A percentile compares a stretch with the other conserved stretches of the same genome.
These are phyloP conservation scores for Candida mesenterica DNA, from an alignment of 1,139 yeast species.

Conservation along the genomic window DNA sequence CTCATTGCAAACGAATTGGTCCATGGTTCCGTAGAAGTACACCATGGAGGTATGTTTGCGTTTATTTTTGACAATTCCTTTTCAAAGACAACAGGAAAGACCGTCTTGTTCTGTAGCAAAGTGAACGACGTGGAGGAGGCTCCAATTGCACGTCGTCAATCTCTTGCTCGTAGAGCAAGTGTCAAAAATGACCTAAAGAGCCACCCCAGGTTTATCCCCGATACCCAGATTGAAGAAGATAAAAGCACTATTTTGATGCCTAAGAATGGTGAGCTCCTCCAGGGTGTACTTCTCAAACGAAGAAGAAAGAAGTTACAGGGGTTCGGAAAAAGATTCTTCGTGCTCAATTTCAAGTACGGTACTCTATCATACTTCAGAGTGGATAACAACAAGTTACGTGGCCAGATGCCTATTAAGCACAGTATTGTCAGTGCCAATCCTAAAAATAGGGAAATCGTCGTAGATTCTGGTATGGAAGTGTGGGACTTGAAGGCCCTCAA, in stretches of 20 bases:
- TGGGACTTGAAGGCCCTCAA: slow-evolving; percentile 82
- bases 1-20: slow-evolving; percentile 56
- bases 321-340: slow-evolving; percentile 79
- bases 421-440: slow-evolving; percentile 81
- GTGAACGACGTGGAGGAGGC: slow-evolving; percentile 19
- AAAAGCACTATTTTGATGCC: slow-evolving; percentile 28
- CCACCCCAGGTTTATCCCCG: slow-evolving; percentile 1
- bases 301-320: slow-evolving; percentile 81
- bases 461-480: slow-evolving; percentile 94
- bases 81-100: slow-evolving; percentile 81
- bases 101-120: slow-evolving; percentile 65
- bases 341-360: slow-evolving; percentile 78
- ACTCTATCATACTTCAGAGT: slow-evolving; percentile 74
- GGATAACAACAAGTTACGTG: slow-evolving; percentile 74
- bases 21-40: slow-evolving; percentile 60
- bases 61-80: slow-evolving; percentile 91
- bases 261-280: slow-evolving; percentile 62
- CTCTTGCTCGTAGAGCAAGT: slow-evolving; percentile 6
- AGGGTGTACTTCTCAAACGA: slow-evolving; percentile 71
- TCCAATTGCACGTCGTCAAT: slow-evolving; percentile 1
- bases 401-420: slow-evolving; percentile 84
- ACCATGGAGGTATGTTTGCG: slow-evolving; percentile 69
- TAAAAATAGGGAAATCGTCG: slow-evolving; percentile 63
- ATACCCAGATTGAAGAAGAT: slow-evolving; percentile 5
- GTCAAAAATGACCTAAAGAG: slow-evolving; percentile 1